Evolutionary conservation across 768 basidiomycete genomes (phyloP), one percentile per base, ranked within the genome.

Genomic region (Boletus edulis): DNA sequence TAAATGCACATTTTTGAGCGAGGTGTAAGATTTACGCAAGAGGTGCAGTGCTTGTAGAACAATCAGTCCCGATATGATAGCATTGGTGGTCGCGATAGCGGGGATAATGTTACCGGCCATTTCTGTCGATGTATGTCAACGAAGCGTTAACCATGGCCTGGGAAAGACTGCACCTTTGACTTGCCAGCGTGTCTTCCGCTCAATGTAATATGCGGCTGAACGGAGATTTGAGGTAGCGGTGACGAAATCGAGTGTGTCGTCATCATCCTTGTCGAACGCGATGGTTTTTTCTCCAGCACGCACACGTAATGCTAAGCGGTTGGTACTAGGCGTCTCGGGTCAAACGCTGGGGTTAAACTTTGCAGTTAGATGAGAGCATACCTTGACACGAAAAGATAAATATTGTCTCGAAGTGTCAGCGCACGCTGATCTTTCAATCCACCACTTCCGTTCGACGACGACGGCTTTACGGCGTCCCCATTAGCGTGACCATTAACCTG

Each of bases 51-150:
- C 90, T 69, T 98, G 95, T 43, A 98, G 79, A 22, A 98, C 94
- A 66, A 98, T 94, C 38, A 96, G 76, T 0, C 96, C 97, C 0
- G 97, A 89, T 61, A 98, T 85, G 70, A 99, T 91, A 11, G 97
- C 97, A 69, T 99, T 99, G 22, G 97, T 99, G 4, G 97, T 99
- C 5, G 97, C 97, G 63, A 99, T 98, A 2, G 97, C 97, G 6
- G 97, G 97, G 59, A 98, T 99, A 64, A 99, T 98, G 72, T 99
- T 99, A 11, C 97, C 97, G 0, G 97, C 97, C 92, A 98, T 98
- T 73, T 98, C 95, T 96, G 69, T 18, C 22, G 3, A 17, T 17
- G 17, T 3, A 17, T 15, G 7, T 56, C 35, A 51, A 46, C 14
- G 17, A n/a, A 5, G 39, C 4, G 15, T 29, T 13, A 37, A 27